Base-by-base conservation (phyloP, 2,329 filamentous ascomycete species). In the Sclerotinia subarctica region DNA sequence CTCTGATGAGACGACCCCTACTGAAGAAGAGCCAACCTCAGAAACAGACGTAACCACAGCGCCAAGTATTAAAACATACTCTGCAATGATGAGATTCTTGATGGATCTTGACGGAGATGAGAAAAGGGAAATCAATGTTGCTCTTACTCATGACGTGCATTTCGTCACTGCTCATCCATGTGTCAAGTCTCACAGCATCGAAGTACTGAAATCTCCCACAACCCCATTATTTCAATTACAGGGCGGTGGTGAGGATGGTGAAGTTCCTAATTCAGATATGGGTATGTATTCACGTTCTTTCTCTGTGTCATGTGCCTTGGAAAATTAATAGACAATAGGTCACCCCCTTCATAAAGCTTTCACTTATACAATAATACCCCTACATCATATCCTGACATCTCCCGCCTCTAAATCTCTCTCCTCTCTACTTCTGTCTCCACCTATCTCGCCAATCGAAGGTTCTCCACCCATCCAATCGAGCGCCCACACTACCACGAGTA, bases 111-210 rank as follows among this genome's bases (percentile, higher is more conserved):
- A 70, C 15, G 72, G 68, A 5, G 72, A 73, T 17, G 68, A 70
- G 1, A 71, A 70, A 38, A 75, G 67, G 64, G 73, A 75, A 52
- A 51, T 76, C 10, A 73, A 75, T 60, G 62, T 77, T n/a, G 69
- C 81, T 0, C 77, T 90, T 13, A 77, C 78, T 7, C 84, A 87
- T 71, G 87, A 90, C 68, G 82, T 89, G 29, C 84, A 84, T 72
- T 90, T 90, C 74, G 85, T 89, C 24, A 89, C 88, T 0, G 87
- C 87, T 0, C 86, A 89, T 72, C 88, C 88, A 0, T 90, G 88
- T 72, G 82, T 85, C 6, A 83, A 85, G 1, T 86, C 86, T 1
- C 81, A 82, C 63, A 81, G 84, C 67, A 84, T 87, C 2, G 84
- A 82, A 70, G 83, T 88, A 66, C 74, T 89, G 63, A 86, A 85